A percentile compares a stretch with the other conserved stretches of the same genome.
These are phyloP conservation scores for Colletotrichum karsti DNA, from an alignment of 2,329 filamentous ascomycete species.

Conservation along the genomic window DNA sequence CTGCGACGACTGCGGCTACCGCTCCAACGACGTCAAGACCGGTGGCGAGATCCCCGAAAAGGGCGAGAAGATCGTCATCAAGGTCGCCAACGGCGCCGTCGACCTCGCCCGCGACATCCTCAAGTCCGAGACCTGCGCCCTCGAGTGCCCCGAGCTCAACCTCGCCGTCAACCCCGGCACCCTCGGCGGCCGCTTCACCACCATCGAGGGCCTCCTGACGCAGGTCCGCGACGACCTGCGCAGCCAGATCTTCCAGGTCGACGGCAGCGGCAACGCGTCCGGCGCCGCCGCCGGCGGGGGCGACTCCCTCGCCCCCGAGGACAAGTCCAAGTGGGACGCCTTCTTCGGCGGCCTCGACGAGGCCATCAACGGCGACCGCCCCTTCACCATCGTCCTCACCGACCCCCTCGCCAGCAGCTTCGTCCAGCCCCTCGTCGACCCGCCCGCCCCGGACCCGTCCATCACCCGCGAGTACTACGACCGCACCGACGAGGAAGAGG, in stretches of 20 bases:
- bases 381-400: conserved; percentile 84
- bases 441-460: conserved; percentile 75
- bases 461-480: conserved; percentile 85
- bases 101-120: conserved; percentile 94
- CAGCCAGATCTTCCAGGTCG: conserved; percentile 84
- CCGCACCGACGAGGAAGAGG: conserved; percentile 90
- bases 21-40: conserved; percentile 97
- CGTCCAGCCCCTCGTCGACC: conserved; percentile 88
- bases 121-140: conserved; percentile 91
- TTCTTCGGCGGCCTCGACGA: conserved; percentile 83
- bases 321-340: conserved; percentile 76
- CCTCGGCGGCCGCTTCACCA: conserved; percentile 95
- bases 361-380: conserved; percentile 81
- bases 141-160: conserved; percentile 87
- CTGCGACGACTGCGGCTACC: conserved; percentile 91
- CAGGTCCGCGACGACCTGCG: conserved; percentile 92
- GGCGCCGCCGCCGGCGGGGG: conserved; percentile 73
- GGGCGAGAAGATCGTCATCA: conserved; percentile 84
- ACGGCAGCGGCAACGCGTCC: no score
- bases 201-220: conserved; percentile 90
- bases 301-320: conserved; percentile 75
- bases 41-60: conserved; percentile 89
- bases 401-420: conserved; percentile 95
- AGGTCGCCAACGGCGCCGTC: conserved; percentile 67
- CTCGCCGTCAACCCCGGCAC: conserved; percentile 93